These are phyloP conservation scores for Uronychia setigera DNA, from an alignment of 73 alveolate genomes.

Conservation along the genomic window DNA sequence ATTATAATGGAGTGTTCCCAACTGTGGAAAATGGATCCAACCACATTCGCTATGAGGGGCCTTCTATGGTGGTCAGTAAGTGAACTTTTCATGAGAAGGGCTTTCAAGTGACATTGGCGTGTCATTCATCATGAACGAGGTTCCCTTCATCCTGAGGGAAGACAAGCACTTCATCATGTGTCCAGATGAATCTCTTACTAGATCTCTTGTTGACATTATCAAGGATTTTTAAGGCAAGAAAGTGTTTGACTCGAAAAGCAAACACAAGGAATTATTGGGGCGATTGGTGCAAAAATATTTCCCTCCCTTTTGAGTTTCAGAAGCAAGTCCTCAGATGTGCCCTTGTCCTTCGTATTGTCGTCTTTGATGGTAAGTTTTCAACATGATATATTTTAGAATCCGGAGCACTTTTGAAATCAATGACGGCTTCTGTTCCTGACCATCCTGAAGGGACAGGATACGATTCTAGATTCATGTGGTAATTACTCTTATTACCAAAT, in stretches of 20 bases:
- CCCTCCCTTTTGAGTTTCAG: conserved; percentile 35
- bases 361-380: conserved; percentile 18
- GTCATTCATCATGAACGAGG: conserved; percentile 7
- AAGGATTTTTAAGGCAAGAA: conserved; percentile 9
- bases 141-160: conserved; percentile 26
- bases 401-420: conserved; percentile 39
- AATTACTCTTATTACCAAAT: too few species aligned
- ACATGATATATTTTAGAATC: conserved; percentile 22
- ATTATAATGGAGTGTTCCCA: conserved; percentile 49
- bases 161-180: conserved; percentile 33
- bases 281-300: conserved; percentile 33
- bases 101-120: conserved; percentile 17
- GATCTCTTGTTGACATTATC: conserved; percentile 24
- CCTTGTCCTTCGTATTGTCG: conserved; percentile 12
- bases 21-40: conserved; percentile 34
- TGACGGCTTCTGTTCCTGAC: conserved; percentile 44
- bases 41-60: conserved; percentile 43
- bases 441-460: conserved; percentile 6
- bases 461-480: conserved; percentile 43
- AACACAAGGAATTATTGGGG: conserved; percentile 32
- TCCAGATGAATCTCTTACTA: conserved; percentile 35
- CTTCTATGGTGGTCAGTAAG: conserved; percentile 14
- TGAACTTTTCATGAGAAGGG: not conserved
- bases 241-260: not conserved
- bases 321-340: conserved; percentile 40